These are phyloP conservation scores for Aciculosporium take DNA, from an alignment of 2,329 filamentous ascomycete species.

Conservation along the genomic window DNA sequence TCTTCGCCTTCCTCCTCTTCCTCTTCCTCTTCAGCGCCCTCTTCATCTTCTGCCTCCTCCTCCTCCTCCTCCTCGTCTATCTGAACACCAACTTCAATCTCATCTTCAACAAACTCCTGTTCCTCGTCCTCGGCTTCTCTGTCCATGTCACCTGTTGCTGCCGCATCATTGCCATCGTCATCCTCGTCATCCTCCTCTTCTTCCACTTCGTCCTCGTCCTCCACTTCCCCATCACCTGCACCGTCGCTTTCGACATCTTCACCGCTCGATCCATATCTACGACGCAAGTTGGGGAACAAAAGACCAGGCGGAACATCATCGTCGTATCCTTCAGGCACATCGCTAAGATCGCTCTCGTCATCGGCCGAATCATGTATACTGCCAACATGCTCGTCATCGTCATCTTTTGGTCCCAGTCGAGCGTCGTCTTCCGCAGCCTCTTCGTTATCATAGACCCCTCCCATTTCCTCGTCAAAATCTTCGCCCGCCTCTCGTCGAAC, in stretches of 20 bases:
- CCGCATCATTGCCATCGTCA: slow-evolving; percentile 8
- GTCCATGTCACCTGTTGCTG: slow-evolving; percentile 2
- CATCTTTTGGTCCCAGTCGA: slow-evolving; percentile 15
- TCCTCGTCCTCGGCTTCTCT: slow-evolving; percentile 6
- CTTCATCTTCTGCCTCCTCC: slow-evolving; percentile 5
- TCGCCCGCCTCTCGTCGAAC: slow-evolving; percentile 21
- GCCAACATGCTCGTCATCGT: slow-evolving; percentile 24
- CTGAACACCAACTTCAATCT: slow-evolving; percentile 7
- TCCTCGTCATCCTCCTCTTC: slow-evolving; percentile 12
- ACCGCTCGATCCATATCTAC: slow-evolving; percentile 18
- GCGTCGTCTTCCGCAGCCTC: slow-evolving; percentile 17
- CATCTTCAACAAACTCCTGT: slow-evolving; percentile 6
- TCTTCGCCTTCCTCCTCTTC: slow-evolving; percentile 2
- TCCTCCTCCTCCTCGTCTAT: slow-evolving; percentile 9
- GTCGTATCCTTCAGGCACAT: slow-evolving; percentile 44
- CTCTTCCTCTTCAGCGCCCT: slow-evolving; percentile 9
- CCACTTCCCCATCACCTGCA: slow-evolving; percentile 11
- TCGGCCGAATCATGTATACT: slow-evolving; percentile 53
- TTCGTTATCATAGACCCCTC: slow-evolving; percentile 21
- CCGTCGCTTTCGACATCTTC: slow-evolving; percentile 23
- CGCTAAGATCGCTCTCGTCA: slow-evolving; percentile 56
- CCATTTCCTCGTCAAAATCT: slow-evolving; percentile 27
- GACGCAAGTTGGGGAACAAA: slow-evolving; percentile 35
- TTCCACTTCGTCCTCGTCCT: slow-evolving; percentile 13
- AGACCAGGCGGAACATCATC: slow-evolving; percentile 40